A percentile compares a stretch with the other conserved stretches of the same genome.
These are phyloP conservation scores for Styphnolobium japonicum DNA, from an alignment of 306 rosid genomes.

Conservation along the genomic window DNA sequence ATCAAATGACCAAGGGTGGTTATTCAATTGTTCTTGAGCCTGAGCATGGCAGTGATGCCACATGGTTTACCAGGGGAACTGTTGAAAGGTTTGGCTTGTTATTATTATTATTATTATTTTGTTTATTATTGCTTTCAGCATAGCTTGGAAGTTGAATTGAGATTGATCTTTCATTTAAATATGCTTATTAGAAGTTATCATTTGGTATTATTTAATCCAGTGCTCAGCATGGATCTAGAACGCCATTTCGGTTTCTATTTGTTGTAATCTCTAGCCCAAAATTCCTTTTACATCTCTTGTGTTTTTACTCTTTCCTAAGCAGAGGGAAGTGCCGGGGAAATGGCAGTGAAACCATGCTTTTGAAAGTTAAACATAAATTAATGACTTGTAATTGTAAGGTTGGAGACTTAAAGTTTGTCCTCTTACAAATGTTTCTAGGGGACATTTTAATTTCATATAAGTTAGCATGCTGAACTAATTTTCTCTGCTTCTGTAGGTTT, in stretches of 20 bases:
- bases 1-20: constrained; percentile 89
- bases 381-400: constrained; percentile 17
- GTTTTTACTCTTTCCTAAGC: neutral
- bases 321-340: constrained; percentile 23
- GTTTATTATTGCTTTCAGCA: neutral
- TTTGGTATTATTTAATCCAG: neutral
- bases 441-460: neutral
- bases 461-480: constrained; percentile 15
- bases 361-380: neutral
- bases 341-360: constrained; percentile 13
- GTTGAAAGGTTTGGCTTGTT: constrained; percentile 60
- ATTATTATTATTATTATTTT: neutral
- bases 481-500: constrained; percentile 53
- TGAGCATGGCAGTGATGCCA: constrained; percentile 39
- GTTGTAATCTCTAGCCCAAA: constrained; percentile 2
- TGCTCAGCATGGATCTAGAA: constrained; percentile 11
- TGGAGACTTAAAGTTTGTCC: constrained; percentile 3
- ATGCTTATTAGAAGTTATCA: constrained; percentile 1
- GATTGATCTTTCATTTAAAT: constrained; percentile 6
- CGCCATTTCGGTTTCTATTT: neutral
- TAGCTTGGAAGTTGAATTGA: constrained; percentile 16
- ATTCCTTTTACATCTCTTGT: neutral
- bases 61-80: constrained; percentile 86
- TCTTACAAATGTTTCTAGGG: neutral
- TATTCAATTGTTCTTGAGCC: constrained; percentile 85